Base-by-base conservation (phyloP, 192 early-diverging fungal genomes). In the Funneliformis mosseae region DNA sequence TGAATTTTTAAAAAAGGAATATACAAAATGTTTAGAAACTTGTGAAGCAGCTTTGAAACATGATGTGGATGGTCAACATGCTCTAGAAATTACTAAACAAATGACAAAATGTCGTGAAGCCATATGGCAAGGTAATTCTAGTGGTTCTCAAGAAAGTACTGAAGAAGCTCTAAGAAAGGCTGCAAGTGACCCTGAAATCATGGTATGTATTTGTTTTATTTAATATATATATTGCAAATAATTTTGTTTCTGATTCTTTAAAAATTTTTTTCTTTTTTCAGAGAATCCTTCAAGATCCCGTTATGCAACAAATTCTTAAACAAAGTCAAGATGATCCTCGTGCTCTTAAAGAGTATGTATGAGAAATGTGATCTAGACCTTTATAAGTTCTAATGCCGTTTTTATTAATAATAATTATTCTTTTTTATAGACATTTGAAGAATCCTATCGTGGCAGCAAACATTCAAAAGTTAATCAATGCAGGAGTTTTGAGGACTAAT, bases 291-390 rank as follows among this genome's bases (percentile, higher is more conserved):
- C 88, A 82, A 25, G 97, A 99, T 85, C 98, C 98, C 16, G 91
- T 95, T 78, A 99, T 99, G 98, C 94, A 95, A 82, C 90, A 91
- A 84, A 98, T 99, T 78, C 90, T 99, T 80, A 92, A 96, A 85
- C 97, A 98, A 86, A 98, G 98, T 96, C 96, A 98, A 86, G 89
- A 93, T 78, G 95, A 99, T 84, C 98, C 98, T 11, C 89, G 90
- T 73, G 97, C 98, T 48, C 93, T 92, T 39, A 92, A 92, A 76
- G 97, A 98, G 87, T 91, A 81, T 73, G 85, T 88, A 84, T 21
- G 18, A 33, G 16, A 67, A 81, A 45, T 23, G 21, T 25, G 12
- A 27, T 42, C n/a, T 14, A 76, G 16, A 16, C 75, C 74, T 48
- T 85, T 74, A 62, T 63, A 69, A 48, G 67, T 25, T 60, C 10